Evolutionary conservation across 2,329 filamentous ascomycete genomes (phyloP).

Genomic region (Malbranchea zuffiana): DNA sequence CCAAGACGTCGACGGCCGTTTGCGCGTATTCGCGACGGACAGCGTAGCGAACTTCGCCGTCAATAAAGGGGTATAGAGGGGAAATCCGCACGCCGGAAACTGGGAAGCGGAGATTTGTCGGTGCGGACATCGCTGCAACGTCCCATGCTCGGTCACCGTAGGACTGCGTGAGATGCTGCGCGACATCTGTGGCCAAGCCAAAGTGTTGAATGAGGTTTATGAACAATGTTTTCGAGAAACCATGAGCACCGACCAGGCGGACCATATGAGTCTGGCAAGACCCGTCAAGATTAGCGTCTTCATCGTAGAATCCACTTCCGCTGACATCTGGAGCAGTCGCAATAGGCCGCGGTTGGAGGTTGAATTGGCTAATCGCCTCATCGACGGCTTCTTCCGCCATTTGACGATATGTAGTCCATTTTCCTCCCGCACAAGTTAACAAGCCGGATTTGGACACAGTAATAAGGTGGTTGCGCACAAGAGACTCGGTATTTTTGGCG

Average conservation of each 20-base stretch:
- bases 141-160: constrained; percentile 92
- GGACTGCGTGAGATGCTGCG: constrained; percentile 72
- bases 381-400: constrained; percentile 89
- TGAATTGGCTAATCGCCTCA: constrained; percentile 60
- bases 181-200: constrained; percentile 82
- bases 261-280: constrained; percentile 75
- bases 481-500: constrained; percentile 72
- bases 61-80: constrained; percentile 75
- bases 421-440: constrained; percentile 75
- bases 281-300: constrained; percentile 60
- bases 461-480: constrained; percentile 78
- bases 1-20: constrained; percentile 78
- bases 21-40: constrained; percentile 84
- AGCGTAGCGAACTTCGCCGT: constrained; percentile 83
- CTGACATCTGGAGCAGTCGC: constrained; percentile 54
- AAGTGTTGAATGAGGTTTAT: constrained; percentile 93
- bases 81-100: constrained; percentile 72
- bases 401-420: constrained; percentile 88
- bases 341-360: constrained; percentile 48
- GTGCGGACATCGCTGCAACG: constrained; percentile 66
- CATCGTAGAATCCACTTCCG: constrained; percentile 58
- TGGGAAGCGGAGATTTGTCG: constrained; percentile 70
- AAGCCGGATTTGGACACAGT: constrained; percentile 69
- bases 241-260: constrained; percentile 70
- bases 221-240: constrained; percentile 81